Conservation (phyloP, 257 asterid genomes). For the Osmanthus fragrans region DNA sequence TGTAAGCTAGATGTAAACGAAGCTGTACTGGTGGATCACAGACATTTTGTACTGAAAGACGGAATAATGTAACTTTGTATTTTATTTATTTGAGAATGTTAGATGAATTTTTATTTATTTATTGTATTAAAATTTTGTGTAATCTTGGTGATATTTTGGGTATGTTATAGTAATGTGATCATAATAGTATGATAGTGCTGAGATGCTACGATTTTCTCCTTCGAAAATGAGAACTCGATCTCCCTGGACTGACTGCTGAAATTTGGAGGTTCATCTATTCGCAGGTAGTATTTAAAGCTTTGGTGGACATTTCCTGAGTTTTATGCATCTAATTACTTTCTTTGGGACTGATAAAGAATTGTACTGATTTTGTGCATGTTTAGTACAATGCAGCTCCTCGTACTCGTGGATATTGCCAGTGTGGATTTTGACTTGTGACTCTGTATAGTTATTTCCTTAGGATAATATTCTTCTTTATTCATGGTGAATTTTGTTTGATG, state of each 20-base stretch:
- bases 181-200: slow-evolving; percentile 25
- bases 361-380: slow-evolving; percentile 27
- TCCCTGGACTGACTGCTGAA: slow-evolving; percentile 32
- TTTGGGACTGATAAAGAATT: slow-evolving; percentile 12
- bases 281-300: slow-evolving; percentile 63
- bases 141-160: slow-evolving; percentile 30
- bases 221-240: slow-evolving; percentile 26
- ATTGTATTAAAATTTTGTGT: not conserved
- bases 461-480: slow-evolving; percentile 6
- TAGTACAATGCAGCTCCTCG: slow-evolving; percentile 33
- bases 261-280: slow-evolving; percentile 47
- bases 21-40: slow-evolving; percentile 14
- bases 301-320: slow-evolving; percentile 17
- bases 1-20: slow-evolving; percentile 28
- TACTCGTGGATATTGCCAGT: slow-evolving; percentile 27
- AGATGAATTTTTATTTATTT: slow-evolving; percentile 1
- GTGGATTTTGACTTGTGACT: slow-evolving; percentile 25
- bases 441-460: slow-evolving; percentile 1
- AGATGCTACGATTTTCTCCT: slow-evolving; percentile 31
- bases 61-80: not conserved
- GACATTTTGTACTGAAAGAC: slow-evolving; percentile 15
- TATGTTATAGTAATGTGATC: slow-evolving; percentile 15
- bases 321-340: slow-evolving; percentile 4
- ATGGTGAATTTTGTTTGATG: not conserved
- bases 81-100: slow-evolving; percentile 18